Base-by-base conservation (phyloP, 2,329 filamentous ascomycete species). In the Stachybotrys echinatus region DNA sequence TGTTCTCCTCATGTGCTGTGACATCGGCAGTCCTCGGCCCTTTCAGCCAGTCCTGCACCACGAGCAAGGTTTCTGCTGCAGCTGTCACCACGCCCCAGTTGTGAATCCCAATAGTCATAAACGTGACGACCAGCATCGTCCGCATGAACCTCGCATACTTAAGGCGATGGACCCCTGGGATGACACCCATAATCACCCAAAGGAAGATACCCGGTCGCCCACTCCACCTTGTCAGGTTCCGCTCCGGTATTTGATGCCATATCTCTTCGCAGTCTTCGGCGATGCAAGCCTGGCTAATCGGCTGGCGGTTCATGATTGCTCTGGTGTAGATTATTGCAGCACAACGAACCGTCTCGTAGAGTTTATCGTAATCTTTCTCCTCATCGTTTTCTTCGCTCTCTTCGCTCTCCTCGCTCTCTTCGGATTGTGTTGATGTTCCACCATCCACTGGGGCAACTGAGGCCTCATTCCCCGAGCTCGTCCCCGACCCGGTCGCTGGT, bases 241-340 rank as follows among this genome's bases (percentile, higher is more conserved):
- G 70, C 18, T 69, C 65, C 76, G 76, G 79, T 12, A 72, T 64
- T 3, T 68, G 68, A 14, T 63, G 64, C 76, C 76, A 81, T 5
- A 80, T 66, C 42, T 59, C 57, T 10, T 65, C 49, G 50, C 76
- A 72, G 42, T 76, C 72, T 8, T 57, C 52, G 4, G 64, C 52
- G 3, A 62, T 63, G 48, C 75, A 73, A 1, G 72, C 61, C 6
- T 56, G 50, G 48, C 70, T 69, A 14, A 77, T 73, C 0, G 76
- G 72, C 3, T 57, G 62, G 3, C 74, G 70, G 10, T 59, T 52
- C 23, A 69, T 59, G 40, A 80, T 74, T 3, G 76, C 74, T 3
- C 66, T 65, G 50, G 69, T 71, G 62, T 79, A 80, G 21, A 80
- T 61, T 6, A 76, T 60, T 0, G 76, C 74, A 1, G 73, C 67